Evolutionary conservation across 306 rosid species (phyloP).

Genomic region (Hippophae tibetana): DNA sequence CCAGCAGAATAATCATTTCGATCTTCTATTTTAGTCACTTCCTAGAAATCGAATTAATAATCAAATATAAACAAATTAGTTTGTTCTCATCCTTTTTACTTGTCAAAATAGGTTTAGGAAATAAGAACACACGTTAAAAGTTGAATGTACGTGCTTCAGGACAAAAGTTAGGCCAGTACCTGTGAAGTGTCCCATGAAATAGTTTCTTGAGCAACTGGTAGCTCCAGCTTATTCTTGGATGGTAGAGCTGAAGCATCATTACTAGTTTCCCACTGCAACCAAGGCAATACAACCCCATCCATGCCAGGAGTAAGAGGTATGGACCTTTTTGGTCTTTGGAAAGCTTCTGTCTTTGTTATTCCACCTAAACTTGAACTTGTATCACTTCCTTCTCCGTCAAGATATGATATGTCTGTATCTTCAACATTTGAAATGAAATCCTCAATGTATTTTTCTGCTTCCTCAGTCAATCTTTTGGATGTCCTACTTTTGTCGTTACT

Average conservation of each 20-base stretch:
- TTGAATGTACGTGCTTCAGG: no score
- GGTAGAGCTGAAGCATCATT: slow-evolving; percentile 43
- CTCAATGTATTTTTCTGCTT: slow-evolving; percentile 85
- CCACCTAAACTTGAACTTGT: slow-evolving; percentile 86
- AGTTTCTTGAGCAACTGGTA: slow-evolving; percentile 35
- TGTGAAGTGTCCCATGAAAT: slow-evolving; percentile 30
- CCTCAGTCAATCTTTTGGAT: slow-evolving; percentile 72
- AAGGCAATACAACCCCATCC: slow-evolving; percentile 78
- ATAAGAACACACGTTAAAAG: neutral
- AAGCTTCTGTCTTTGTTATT: slow-evolving; percentile 38
- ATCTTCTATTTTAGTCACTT: slow-evolving; percentile 22
- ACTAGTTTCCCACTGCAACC: slow-evolving; percentile 93
- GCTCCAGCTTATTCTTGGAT: slow-evolving; percentile 30
- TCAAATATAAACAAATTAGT: neutral
- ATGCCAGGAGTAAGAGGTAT: slow-evolving; percentile 50
- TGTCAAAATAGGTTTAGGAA: neutral
- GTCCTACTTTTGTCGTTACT: slow-evolving; percentile 65
- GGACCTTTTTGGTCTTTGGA: slow-evolving; percentile 31
- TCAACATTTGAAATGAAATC: slow-evolving; percentile 92
- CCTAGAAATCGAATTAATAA: slow-evolving; percentile 24
- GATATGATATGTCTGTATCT: slow-evolving; percentile 86
- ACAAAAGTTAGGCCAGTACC: slow-evolving; percentile 19
- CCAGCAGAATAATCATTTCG: slow-evolving; percentile 43
- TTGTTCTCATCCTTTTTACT: neutral
- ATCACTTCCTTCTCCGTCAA: slow-evolving; percentile 95